phyloP scores from a whole-genome alignment of 2,329 filamentous ascomycete species.

The Aspergillus luchuensis region DNA sequence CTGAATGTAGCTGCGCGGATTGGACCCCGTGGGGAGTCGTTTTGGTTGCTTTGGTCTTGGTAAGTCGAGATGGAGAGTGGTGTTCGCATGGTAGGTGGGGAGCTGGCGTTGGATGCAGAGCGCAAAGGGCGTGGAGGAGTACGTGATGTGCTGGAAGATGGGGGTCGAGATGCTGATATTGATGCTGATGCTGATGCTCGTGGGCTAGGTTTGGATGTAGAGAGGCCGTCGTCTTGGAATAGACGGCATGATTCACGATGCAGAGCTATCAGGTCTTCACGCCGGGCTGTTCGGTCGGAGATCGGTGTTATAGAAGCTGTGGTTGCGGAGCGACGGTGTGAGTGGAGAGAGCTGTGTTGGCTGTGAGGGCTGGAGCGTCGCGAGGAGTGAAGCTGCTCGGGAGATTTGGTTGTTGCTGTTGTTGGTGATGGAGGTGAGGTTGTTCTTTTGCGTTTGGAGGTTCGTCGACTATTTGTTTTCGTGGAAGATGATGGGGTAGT shows the following conservation, averaged over 20 bases:
- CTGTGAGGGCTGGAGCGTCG: conserved; percentile 31
- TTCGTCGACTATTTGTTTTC: conserved; percentile 9
- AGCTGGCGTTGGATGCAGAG: conserved; percentile 18
- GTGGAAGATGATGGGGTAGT: not conserved
- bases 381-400: conserved; percentile 33
- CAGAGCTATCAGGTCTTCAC: conserved; percentile 40
- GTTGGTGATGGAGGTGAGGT: conserved; percentile 36
- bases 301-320: conserved; percentile 28
- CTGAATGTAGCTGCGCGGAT: conserved; percentile 6
- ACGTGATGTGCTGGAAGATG: conserved; percentile 9
- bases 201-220: not conserved
- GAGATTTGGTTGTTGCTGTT: conserved; percentile 21
- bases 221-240: conserved; percentile 32
- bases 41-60: conserved; percentile 4
- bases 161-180: not conserved
- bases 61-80: conserved; percentile 14
- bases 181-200: not conserved
- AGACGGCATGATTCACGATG: conserved; percentile 46
- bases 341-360: conserved; percentile 32
- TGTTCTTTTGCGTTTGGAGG: conserved; percentile 26
- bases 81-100: conserved; percentile 14
- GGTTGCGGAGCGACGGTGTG: conserved; percentile 31
- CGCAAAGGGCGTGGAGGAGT: conserved; percentile 9
- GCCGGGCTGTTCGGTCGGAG: conserved; percentile 27
- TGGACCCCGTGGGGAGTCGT: not conserved